Base-by-base conservation (phyloP, 805 yeast species). In the Zygosaccharomyces pseudorouxii region DNA sequence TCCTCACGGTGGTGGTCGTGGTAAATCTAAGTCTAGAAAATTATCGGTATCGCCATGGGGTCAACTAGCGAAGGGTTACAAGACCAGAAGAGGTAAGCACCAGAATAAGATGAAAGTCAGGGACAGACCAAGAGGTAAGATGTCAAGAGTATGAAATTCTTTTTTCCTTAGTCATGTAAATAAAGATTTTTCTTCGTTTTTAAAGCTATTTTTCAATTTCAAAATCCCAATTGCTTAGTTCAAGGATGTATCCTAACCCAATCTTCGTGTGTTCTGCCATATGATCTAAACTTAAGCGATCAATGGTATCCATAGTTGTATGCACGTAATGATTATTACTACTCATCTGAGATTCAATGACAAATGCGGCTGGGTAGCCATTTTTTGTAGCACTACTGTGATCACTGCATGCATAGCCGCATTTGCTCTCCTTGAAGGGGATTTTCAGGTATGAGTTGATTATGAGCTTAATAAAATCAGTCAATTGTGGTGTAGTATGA, bases 1-100 rank as follows among this genome's bases (percentile, higher is more conserved):
- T 75, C 99, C 99, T 56, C 90, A 89, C 64, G 99, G 99, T 77
- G 99, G 99, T 84, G 99, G 99, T 73, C 84, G 99, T 78, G 99
- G 99, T 80, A 93, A 93, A 71, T 86, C 96, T 52, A 93, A 93
- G 82, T 88, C 96, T 55, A 90, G 92, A 72, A 92, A 89, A 74
- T 78, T 86, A 51, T 87, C 98, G 16, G 88, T 86, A 75, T 86
- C 96, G 48, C 95, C 95, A 68, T 92, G 98, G 97, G 99, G 99
- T 62, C 84, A 83, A 52, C 70, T 86, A 63, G 84, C 92, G 37
- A 92, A 92, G 78, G 95, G 93, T 69, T 90, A 81, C 74, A 90
- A 89, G 80, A 93, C 98, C 12, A 84, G 99, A 73, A 82, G 84
- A 59, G 95, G 95, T 64, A 89, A 87, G 72, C 78, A 87, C 67